Conservation (phyloP, 495 filamentous ascomycete genomes). For the Acidiella bohemica region DNA sequence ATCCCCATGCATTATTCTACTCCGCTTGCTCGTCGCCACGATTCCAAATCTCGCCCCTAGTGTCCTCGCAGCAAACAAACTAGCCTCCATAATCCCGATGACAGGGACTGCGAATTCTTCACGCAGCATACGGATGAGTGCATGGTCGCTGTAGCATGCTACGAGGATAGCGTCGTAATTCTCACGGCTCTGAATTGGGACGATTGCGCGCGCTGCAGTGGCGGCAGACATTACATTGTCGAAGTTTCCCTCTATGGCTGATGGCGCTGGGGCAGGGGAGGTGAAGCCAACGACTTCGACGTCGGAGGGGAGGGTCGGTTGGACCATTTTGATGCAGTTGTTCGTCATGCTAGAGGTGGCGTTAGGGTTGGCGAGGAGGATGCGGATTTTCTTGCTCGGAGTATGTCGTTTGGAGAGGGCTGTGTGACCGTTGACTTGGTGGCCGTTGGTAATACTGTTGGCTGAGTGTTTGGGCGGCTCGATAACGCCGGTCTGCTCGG, state of each 20-base stretch:
- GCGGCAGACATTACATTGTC: constrained; percentile 35
- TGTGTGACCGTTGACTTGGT: neutral
- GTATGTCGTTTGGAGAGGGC: neutral
- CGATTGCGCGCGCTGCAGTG: constrained; percentile 28
- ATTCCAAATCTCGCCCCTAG: constrained; percentile 29
- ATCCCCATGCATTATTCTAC: constrained; percentile 31
- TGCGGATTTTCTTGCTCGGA: constrained; percentile 22
- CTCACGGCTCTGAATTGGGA: constrained; percentile 26
- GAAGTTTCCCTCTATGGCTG: constrained; percentile 35
- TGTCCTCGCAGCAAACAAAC: constrained; percentile 14
- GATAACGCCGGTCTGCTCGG: constrained; percentile 32
- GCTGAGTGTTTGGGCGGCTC: constrained; percentile 29
- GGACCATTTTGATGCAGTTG: constrained; percentile 30
- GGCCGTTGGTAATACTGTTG: neutral
- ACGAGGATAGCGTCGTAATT: constrained; percentile 37
- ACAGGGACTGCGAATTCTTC: constrained; percentile 34
- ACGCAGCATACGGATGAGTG: constrained; percentile 36
- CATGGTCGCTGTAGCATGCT: constrained; percentile 38
- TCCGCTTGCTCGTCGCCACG: constrained; percentile 28
- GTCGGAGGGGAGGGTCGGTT: constrained; percentile 31
- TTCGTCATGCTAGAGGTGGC: constrained; percentile 36
- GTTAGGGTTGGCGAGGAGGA: constrained; percentile 39
- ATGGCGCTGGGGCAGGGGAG: constrained; percentile 32
- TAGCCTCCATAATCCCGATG: constrained; percentile 40
- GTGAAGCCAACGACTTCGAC: constrained; percentile 36